Percentiles rank a stretch among this genome's conserved stretches.
Evolutionary conservation across 257 asterid species (phyloP).

Genomic region (Penstemon eatonii): DNA sequence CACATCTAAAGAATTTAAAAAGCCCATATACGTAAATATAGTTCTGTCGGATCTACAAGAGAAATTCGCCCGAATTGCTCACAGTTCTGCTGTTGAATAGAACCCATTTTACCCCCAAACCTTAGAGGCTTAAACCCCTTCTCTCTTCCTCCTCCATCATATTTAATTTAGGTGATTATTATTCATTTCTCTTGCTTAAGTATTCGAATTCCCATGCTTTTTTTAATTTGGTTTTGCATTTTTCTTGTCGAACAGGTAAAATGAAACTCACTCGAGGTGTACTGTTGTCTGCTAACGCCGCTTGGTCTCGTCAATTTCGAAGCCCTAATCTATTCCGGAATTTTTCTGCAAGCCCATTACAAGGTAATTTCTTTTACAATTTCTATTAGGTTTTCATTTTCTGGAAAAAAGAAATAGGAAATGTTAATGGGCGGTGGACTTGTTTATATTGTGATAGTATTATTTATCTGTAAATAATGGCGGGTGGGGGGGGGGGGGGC

Average conservation of each 20-base stretch:
- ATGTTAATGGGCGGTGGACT: too few relatives aligned
- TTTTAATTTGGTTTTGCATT: background rate
- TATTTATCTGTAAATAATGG: too few relatives aligned
- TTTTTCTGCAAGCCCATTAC: slow-evolving; percentile 41
- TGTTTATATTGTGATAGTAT: too few relatives aligned
- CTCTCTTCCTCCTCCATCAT: background rate
- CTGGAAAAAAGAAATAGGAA: too few relatives aligned
- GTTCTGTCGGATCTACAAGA: too few relatives aligned
- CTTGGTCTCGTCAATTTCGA: slow-evolving; percentile 39
- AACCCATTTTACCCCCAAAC: slow-evolving; percentile 1
- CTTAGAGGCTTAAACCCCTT: background rate
- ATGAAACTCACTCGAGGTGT: slow-evolving; percentile 51
- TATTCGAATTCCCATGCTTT: background rate
- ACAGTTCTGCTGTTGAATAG: background rate
- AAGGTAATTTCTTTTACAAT: slow-evolving; percentile 30
- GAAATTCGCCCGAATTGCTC: too few relatives aligned
- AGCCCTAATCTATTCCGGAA: slow-evolving; percentile 34
- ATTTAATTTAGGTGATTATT: background rate
- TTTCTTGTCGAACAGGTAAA: slow-evolving; percentile 29
- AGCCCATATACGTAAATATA: too few relatives aligned
- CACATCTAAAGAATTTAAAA: too few relatives aligned
- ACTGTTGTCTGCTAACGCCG: slow-evolving; percentile 38
- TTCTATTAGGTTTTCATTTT: background rate
- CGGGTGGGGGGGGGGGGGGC: too few relatives aligned
- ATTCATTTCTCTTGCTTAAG: background rate